Conservation (phyloP, 2,329 filamentous ascomycete genomes). For the Cordyceps tenuipes region DNA sequence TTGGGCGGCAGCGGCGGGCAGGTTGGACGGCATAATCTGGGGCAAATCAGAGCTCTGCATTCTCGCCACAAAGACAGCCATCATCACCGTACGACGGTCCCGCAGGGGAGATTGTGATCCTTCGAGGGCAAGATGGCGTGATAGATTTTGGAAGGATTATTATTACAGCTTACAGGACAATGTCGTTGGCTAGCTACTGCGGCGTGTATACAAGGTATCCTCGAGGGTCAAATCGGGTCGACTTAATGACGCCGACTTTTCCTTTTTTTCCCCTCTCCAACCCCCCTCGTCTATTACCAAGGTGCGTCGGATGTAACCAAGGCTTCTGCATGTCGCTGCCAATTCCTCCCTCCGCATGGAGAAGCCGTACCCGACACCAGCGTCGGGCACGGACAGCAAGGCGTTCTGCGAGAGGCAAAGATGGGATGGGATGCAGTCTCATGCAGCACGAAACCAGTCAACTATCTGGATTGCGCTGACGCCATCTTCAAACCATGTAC, state of each 20-base stretch:
- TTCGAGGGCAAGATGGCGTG: neutral
- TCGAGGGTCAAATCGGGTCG: neutral
- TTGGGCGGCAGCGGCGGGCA: neutral
- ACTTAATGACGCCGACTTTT: neutral
- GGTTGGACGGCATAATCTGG: conserved; percentile 3
- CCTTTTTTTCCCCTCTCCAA: too few relatives aligned
- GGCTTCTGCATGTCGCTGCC: neutral
- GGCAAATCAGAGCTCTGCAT: conserved; percentile 8
- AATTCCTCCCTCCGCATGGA: neutral
- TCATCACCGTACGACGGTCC: neutral
- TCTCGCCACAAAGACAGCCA: neutral
- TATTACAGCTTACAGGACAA: neutral
- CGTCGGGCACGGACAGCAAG: neutral
- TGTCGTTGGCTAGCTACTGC: neutral
- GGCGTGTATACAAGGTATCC: neutral
- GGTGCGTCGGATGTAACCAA: conserved; percentile 1
- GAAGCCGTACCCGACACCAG: neutral
- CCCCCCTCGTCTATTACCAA: too few relatives aligned
- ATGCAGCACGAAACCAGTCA: neutral
- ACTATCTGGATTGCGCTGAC: too few relatives aligned
- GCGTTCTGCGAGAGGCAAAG: neutral
- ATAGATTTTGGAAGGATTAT: neutral
- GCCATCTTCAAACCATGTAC: neutral
- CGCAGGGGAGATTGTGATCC: neutral
- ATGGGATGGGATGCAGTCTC: neutral